Evolutionary conservation across 2,329 filamentous ascomycete species (phyloP).

Genomic region (Hypoxylon rubiginosum): DNA sequence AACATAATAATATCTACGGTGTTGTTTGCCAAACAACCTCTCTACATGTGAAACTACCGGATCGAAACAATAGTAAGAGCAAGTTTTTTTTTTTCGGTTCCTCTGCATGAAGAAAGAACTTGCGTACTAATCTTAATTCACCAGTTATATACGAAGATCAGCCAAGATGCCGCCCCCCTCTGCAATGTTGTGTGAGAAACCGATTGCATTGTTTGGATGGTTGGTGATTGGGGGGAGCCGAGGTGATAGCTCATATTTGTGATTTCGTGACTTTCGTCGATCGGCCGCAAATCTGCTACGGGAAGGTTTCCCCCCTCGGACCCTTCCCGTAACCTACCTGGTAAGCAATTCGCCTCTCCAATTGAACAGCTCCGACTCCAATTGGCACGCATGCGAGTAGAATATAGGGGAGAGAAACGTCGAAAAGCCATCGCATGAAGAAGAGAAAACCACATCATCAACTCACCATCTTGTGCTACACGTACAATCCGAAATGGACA

Average conservation of each 20-base stretch:
- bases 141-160: background rate
- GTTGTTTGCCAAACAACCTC: background rate
- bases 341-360: background rate
- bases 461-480: background rate
- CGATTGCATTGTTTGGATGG: background rate
- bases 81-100: background rate
- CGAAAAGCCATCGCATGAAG: background rate
- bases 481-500: background rate
- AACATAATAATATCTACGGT: background rate
- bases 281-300: conserved; percentile 1
- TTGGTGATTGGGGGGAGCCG: background rate
- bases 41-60: background rate
- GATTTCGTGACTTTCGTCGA: too few relatives aligned
- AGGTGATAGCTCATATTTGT: background rate
- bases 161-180: background rate
- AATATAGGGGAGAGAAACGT: background rate
- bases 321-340: background rate
- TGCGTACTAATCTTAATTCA: background rate
- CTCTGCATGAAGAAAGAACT: background rate
- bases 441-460: too few relatives aligned
- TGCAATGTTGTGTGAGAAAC: background rate
- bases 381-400: background rate
- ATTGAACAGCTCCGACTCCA: too few relatives aligned
- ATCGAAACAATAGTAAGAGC: background rate
- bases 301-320: background rate